Conservation (phyloP, 1,139 yeast species). For the Geotrichum aggregatum region DNA sequence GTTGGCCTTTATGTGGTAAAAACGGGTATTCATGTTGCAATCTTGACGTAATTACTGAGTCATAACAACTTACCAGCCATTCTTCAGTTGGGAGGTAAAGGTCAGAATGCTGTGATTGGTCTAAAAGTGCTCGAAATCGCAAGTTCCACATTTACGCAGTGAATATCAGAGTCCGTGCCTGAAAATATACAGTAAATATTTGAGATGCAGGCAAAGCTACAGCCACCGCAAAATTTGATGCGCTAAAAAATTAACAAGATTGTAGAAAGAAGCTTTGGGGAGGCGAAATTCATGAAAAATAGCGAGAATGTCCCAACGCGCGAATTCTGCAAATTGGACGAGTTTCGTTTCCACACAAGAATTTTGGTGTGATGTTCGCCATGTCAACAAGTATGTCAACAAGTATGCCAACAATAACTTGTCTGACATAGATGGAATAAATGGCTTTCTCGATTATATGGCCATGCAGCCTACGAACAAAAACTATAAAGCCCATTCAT, state of each 20-base stretch:
- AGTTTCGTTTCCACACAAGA: not conserved
- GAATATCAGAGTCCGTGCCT: slow-evolving; percentile 17
- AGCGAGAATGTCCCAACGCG: not conserved
- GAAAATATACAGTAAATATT: slow-evolving; percentile 14
- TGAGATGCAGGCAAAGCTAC: not conserved
- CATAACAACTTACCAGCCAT: not conserved
- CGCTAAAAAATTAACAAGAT: not conserved
- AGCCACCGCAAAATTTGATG: not conserved
- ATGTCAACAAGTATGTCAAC: too few species aligned
- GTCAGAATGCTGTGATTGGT: slow-evolving; percentile 14
- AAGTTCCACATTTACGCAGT: slow-evolving; percentile 18
- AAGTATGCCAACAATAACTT: too few species aligned
- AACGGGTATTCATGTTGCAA: too few species aligned
- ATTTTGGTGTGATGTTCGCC: not conserved
- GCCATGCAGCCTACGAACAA: not conserved
- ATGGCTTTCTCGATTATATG: too few species aligned
- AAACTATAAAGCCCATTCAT: not conserved
- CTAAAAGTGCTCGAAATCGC: slow-evolving; percentile 18
- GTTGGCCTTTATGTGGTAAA: too few species aligned
- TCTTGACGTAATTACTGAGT: not conserved
- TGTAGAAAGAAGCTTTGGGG: not conserved
- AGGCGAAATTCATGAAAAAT: not conserved
- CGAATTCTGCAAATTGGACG: not conserved
- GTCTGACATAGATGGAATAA: too few species aligned
- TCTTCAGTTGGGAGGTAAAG: not conserved